Conservation (phyloP, 2,329 filamentous ascomycete genomes). For the Didymella exigua region DNA sequence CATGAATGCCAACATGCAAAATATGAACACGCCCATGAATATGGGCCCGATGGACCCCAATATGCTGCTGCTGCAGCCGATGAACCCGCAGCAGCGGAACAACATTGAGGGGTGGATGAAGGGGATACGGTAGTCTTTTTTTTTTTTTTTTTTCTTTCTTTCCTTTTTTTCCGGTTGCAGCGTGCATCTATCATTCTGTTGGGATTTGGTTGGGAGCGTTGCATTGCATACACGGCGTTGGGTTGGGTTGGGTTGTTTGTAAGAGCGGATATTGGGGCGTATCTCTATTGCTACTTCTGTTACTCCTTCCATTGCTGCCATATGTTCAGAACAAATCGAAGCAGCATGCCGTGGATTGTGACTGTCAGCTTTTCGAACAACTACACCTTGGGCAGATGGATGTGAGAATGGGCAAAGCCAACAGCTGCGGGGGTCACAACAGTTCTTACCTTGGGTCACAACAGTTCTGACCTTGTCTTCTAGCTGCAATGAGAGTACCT, state of each 20-base stretch:
- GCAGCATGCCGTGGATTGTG: too few species aligned
- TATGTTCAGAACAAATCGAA: too few species aligned
- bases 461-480: background rate
- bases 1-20: background rate
- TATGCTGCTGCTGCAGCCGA: constrained; percentile 2
- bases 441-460: background rate
- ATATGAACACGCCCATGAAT: too few species aligned
- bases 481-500: constrained; percentile 29
- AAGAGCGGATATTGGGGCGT: too few species aligned
- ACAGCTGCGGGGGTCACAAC: background rate
- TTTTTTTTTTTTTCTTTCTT: too few species aligned
- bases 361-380: constrained; percentile 29
- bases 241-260: too few species aligned
- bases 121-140: background rate
- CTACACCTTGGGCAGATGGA: constrained; percentile 39
- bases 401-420: constrained; percentile 28
- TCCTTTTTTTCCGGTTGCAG: too few species aligned
- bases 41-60: background rate
- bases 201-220: too few species aligned
- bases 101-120: constrained; percentile 19
- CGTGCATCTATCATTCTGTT: too few species aligned
- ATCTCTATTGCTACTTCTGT: too few species aligned
- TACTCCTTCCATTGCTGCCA: too few species aligned
- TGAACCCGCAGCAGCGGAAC: constrained; percentile 12
- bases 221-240: too few species aligned